Evolutionary conservation across 208 protist species (phyloP).

Genomic region (Polymyxa betae): DNA sequence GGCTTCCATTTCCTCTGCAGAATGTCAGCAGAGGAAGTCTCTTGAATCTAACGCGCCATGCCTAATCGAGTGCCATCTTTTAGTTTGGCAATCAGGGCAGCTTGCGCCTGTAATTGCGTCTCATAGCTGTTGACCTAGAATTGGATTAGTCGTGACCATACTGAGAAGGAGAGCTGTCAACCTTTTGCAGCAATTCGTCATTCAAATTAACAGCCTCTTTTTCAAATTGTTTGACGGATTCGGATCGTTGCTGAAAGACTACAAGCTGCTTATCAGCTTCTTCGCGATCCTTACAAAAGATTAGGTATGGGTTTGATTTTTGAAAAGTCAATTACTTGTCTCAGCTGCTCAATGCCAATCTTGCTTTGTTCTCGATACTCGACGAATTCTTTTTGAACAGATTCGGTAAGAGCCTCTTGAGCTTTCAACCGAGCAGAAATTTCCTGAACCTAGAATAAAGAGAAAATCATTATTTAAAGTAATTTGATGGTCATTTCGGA

Average conservation of each 20-base stretch:
- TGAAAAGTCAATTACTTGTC: background rate
- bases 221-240: background rate
- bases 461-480: background rate
- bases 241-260: background rate
- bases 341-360: conserved; percentile 24
- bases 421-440: background rate
- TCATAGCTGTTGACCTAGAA: background rate
- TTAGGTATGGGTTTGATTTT: background rate
- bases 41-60: background rate
- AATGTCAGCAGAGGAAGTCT: background rate
- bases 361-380: conserved; percentile 15
- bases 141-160: background rate
- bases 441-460: background rate
- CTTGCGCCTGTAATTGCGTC: background rate
- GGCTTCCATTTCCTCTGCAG: conserved; percentile 22
- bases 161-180: background rate
- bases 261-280: background rate
- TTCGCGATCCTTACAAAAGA: conserved; percentile 3
- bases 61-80: conserved; percentile 48
- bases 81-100: background rate
- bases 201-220: background rate
- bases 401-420: conserved; percentile 27
- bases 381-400: conserved; percentile 10
- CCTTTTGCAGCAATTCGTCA: background rate
- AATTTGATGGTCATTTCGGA: background rate